These are phyloP conservation scores for Ustilaginoidea virens DNA, from an alignment of 2,329 filamentous ascomycete species.

Conservation along the genomic window DNA sequence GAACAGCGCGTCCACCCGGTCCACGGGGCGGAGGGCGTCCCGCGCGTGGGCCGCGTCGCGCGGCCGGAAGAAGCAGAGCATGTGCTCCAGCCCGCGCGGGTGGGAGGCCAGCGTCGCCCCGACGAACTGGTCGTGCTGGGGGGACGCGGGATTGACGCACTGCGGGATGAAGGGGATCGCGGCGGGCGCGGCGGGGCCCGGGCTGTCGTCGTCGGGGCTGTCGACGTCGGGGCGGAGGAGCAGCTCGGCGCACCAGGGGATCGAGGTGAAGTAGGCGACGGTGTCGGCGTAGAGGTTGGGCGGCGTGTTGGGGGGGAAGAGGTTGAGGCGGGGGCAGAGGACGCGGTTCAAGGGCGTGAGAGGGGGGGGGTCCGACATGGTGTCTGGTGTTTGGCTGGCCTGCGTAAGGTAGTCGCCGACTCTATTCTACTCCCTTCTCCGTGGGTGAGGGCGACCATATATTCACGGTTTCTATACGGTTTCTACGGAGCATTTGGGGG, in stretches of 20 bases:
- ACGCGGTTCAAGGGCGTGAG: conserved; percentile 11
- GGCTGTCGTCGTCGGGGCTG: too few species aligned
- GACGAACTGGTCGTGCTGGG: conserved; percentile 19
- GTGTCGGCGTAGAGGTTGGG: conserved; percentile 13
- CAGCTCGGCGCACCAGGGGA: conserved; percentile 20
- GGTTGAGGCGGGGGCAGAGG: conserved; percentile 15
- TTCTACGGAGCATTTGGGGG: too few species aligned
- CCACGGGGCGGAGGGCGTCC: conserved; percentile 13
- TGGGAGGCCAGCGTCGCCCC: conserved; percentile 14
- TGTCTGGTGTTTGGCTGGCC: background rate
- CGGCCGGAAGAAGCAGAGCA: conserved; percentile 19
- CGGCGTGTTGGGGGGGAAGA: conserved; percentile 13
- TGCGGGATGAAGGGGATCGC: conserved; percentile 19
- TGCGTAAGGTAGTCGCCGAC: too few species aligned
- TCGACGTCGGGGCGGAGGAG: too few species aligned
- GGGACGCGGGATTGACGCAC: conserved; percentile 15
- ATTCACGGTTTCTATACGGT: too few species aligned
- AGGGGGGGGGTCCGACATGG: conserved; percentile 1
- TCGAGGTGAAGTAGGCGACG: conserved; percentile 16
- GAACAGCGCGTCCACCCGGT: conserved; percentile 15
- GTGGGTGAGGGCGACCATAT: too few species aligned
- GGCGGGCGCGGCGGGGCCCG: conserved; percentile 4
- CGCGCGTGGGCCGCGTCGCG: conserved; percentile 11
- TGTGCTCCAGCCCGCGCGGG: conserved; percentile 14
- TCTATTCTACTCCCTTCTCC: too few species aligned